These are phyloP conservation scores for Cladosporium sp. DNA, from an alignment of 2,329 filamentous ascomycete genomes.

Conservation along the genomic window DNA sequence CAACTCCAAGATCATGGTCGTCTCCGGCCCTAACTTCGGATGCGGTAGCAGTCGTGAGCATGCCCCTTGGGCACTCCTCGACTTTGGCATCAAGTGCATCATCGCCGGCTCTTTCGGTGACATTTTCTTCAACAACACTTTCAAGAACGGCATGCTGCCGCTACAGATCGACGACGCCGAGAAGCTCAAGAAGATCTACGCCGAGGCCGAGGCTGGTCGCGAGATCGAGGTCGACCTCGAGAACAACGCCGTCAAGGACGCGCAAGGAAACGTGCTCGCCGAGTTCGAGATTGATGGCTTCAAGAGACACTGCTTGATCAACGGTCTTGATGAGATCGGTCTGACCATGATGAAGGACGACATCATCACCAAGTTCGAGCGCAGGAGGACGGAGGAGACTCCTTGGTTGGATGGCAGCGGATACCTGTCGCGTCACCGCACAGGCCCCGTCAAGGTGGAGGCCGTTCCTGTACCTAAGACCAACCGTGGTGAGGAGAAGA, in stretches of 20 bases:
- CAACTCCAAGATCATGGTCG: conserved; percentile 82
- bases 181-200: conserved; percentile 69
- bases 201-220: conserved; percentile 74
- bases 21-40: conserved; percentile 91
- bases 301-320: conserved; percentile 88
- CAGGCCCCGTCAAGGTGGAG: conserved; percentile 63
- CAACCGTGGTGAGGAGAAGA: conserved; percentile 80
- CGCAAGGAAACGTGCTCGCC: conserved; percentile 71
- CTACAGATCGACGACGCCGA: conserved; percentile 70
- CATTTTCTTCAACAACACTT: conserved; percentile 99
- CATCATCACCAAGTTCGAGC: conserved; percentile 83
- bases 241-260: conserved; percentile 79
- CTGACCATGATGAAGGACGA: conserved; percentile 90
- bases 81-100: conserved; percentile 93
- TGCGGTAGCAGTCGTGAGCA: conserved; percentile 93
- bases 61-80: conserved; percentile 93
- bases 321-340: conserved; percentile 94
- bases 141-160: conserved; percentile 99
- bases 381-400: conserved; percentile 71
- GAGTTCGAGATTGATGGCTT: conserved; percentile 89
- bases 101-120: conserved; percentile 87
- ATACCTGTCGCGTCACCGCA: conserved; percentile 66
- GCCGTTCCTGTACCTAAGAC: conserved; percentile 79
- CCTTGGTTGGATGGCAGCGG: conserved; percentile 90
- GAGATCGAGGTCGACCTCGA: conserved; percentile 90